Evolutionary conservation across 2,329 filamentous ascomycete species (phyloP).

Genomic region (Colletotrichum gloeosporioides): DNA sequence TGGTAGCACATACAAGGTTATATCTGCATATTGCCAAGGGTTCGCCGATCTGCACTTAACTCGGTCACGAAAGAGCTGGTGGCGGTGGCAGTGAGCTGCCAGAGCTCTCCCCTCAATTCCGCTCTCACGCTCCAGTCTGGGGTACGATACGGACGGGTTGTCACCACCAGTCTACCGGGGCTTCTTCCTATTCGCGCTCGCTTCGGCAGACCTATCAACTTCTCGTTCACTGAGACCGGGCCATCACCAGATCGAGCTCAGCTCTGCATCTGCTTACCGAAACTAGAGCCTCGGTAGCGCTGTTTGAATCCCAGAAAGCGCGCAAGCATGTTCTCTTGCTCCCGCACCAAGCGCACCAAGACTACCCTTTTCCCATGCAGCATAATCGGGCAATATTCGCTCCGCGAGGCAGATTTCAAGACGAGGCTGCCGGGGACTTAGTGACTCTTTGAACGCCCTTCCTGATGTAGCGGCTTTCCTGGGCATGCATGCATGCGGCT

Average conservation of each 20-base stretch:
- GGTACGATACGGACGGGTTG: not conserved
- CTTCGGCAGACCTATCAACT: constrained; percentile 6
- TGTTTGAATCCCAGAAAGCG: not conserved
- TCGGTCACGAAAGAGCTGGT: not conserved
- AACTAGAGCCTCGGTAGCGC: not conserved
- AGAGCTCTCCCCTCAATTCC: not conserved
- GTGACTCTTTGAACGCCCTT: not conserved
- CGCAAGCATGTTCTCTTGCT: not conserved
- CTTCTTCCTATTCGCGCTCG: constrained; percentile 10
- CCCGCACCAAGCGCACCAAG: not conserved
- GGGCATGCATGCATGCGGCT: constrained; percentile 7
- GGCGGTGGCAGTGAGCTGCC: constrained; percentile 14
- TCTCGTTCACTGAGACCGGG: not conserved
- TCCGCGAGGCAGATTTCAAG: constrained; percentile 7
- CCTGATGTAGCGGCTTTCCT: not conserved
- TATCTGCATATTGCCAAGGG: not conserved
- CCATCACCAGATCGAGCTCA: not conserved
- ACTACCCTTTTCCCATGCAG: not conserved
- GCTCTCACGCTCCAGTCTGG: not conserved
- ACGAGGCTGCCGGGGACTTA: constrained; percentile 1
- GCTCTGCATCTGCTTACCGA: not conserved
- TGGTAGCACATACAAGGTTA: not conserved
- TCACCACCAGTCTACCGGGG: not conserved
- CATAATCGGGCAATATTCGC: not conserved
- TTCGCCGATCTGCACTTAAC: not conserved